These are phyloP conservation scores for Zizania latifolia DNA, from an alignment of 176 grass and related monocot species.

Conservation along the genomic window DNA sequence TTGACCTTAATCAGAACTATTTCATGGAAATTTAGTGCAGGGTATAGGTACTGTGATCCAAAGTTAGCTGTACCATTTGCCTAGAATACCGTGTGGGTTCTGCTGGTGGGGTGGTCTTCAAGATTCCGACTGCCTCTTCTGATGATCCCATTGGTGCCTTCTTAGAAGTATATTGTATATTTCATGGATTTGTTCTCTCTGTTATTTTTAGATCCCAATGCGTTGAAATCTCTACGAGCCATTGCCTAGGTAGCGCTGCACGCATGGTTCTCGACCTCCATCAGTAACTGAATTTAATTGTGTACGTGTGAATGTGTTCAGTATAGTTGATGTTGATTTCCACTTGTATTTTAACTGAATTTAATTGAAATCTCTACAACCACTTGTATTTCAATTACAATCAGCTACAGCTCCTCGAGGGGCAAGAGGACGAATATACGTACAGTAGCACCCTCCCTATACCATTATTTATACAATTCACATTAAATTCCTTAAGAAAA, in stretches of 20 bases:
- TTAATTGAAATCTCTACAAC: too few relatives aligned
- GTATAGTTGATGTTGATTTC: neutral
- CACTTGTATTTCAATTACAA: too few relatives aligned
- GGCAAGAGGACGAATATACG: too few relatives aligned
- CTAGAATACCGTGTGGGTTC: slow-evolving; percentile 20
- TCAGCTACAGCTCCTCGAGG: too few relatives aligned
- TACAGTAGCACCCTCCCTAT: too few relatives aligned
- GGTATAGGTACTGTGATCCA: slow-evolving; percentile 28
- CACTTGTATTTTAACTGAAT: too few relatives aligned
- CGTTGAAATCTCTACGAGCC: slow-evolving; percentile 38
- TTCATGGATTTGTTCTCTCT: slow-evolving; percentile 5
- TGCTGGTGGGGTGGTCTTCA: slow-evolving; percentile 23
- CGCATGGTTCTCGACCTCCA: neutral
- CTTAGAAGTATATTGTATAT: neutral
- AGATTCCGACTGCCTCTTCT: slow-evolving; percentile 27
- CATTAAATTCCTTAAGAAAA: neutral
- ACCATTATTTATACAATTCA: neutral
- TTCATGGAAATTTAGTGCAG: slow-evolving; percentile 4
- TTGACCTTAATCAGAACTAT: slow-evolving; percentile 52
- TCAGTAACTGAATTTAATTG: neutral
- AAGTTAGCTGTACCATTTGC: slow-evolving; percentile 35
- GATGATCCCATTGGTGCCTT: slow-evolving; percentile 18
- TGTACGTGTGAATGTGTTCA: neutral
- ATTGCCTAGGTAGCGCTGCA: slow-evolving; percentile 14
- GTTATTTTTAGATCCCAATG: slow-evolving; percentile 60